Percentiles rank a stretch among this genome's conserved stretches.
Evolutionary conservation across 768 basidiomycete species (phyloP).

Genomic region (Thelephora ganbajun): DNA sequence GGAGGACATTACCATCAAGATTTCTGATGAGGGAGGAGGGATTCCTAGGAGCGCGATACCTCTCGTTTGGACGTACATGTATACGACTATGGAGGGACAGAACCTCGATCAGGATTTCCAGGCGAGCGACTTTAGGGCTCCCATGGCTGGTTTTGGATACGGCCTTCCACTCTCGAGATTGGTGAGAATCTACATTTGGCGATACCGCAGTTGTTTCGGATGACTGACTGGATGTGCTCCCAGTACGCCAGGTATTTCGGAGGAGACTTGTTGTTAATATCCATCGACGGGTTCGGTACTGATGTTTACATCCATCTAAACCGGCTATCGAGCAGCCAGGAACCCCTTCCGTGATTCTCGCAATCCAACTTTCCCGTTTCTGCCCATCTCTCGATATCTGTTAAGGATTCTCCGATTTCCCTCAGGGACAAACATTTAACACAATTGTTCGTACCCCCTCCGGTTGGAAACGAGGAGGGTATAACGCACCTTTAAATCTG

Average conservation of each 20-base stretch:
- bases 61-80: slow-evolving; percentile 98
- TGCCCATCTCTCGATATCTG: neutral
- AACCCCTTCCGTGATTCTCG: slow-evolving; percentile 45
- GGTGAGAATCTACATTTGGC: slow-evolving; percentile 28
- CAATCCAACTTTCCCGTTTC: neutral
- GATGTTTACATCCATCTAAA: slow-evolving; percentile 92
- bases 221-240: neutral
- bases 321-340: slow-evolving; percentile 66
- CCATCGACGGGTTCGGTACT: slow-evolving; percentile 97
- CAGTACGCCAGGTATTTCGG: slow-evolving; percentile 95
- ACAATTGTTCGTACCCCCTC: too few species aligned
- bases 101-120: slow-evolving; percentile 67
- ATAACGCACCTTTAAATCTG: too few species aligned
- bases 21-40: slow-evolving; percentile 92
- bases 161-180: slow-evolving; percentile 84
- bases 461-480: too few species aligned
- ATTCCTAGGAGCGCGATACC: slow-evolving; percentile 84
- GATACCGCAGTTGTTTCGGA: neutral
- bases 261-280: slow-evolving; percentile 82
- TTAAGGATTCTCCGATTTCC: too few species aligned
- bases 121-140: slow-evolving; percentile 86
- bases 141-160: slow-evolving; percentile 96
- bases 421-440: too few species aligned
- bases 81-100: slow-evolving; percentile 69
- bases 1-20: slow-evolving; percentile 98